phyloP scores from a whole-genome alignment of 352 stramenopile genomes.

The Globisporangium paroecandrum region DNA sequence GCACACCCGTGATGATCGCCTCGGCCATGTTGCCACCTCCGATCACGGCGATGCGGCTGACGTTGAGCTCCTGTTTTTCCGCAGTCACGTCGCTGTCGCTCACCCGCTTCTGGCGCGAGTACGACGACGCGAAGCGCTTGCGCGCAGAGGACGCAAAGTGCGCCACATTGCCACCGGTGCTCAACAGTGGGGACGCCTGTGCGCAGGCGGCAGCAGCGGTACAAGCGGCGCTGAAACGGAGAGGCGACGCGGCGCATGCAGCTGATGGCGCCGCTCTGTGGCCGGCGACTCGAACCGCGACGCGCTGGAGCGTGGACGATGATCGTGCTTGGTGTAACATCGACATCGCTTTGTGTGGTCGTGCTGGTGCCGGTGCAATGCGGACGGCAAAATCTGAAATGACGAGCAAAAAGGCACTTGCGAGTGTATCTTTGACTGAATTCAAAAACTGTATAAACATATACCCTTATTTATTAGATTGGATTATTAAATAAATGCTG shows the following conservation, averaged over 20 bases:
- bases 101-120: slow-evolving; percentile 12
- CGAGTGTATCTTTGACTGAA: slow-evolving; percentile 2
- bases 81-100: slow-evolving; percentile 15
- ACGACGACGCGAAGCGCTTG: slow-evolving; percentile 20
- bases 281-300: background rate
- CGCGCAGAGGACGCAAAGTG: slow-evolving; percentile 7
- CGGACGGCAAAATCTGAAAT: slow-evolving; percentile 1
- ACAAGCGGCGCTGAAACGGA: background rate
- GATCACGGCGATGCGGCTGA: slow-evolving; percentile 71
- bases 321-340: slow-evolving; percentile 5
- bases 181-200: background rate
- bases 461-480: background rate
- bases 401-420: background rate
- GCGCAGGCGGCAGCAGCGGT: background rate
- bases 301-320: slow-evolving; percentile 9
- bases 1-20: slow-evolving; percentile 79
- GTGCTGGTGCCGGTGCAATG: background rate
- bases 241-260: background rate
- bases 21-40: slow-evolving; percentile 90
- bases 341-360: background rate
- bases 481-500: background rate
- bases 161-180: background rate
- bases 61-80: slow-evolving; percentile 25
- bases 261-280: background rate
- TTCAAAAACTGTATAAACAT: background rate